Percentiles rank a stretch among this genome's conserved stretches.
These are phyloP conservation scores for Gynostemma pentaphyllum DNA, from an alignment of 306 rosid species.

Conservation along the genomic window DNA sequence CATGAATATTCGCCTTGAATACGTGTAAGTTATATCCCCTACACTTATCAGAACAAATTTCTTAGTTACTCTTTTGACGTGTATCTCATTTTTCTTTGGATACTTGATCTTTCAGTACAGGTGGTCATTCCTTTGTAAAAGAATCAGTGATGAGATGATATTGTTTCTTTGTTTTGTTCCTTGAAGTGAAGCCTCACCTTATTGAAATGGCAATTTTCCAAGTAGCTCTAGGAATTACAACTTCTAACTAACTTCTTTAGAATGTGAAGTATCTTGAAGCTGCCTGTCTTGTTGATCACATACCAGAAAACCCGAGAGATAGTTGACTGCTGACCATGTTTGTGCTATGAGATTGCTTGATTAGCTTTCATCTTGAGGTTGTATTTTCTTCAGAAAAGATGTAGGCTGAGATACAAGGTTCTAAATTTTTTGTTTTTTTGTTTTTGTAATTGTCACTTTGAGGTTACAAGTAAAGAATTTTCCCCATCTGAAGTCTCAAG, in stretches of 20 bases:
- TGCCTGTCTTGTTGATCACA: constrained; percentile 2
- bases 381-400: constrained; percentile 3
- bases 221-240: background rate
- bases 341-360: constrained; percentile 12
- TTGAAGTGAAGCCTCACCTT: constrained; percentile 1
- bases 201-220: background rate
- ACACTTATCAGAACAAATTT: background rate
- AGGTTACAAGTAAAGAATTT: background rate
- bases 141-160: constrained; percentile 94
- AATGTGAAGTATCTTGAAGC: constrained; percentile 10
- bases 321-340: constrained; percentile 24
- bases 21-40: constrained; percentile 51
- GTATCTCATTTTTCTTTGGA: constrained; percentile 2
- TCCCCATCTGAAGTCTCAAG: background rate
- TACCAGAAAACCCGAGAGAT: constrained; percentile 14
- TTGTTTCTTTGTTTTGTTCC: background rate
- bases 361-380: constrained; percentile 12
- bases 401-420: constrained; percentile 1
- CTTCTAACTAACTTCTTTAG: constrained; percentile 1
- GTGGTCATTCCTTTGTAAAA: constrained; percentile 78
- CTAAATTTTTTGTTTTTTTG: background rate
- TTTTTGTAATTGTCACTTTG: background rate
- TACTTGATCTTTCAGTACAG: constrained; percentile 57
- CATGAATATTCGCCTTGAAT: constrained; percentile 94
- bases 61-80: background rate